Conservation (phyloP, 179 eudicot species). For the Drosera spatulata region DNA sequence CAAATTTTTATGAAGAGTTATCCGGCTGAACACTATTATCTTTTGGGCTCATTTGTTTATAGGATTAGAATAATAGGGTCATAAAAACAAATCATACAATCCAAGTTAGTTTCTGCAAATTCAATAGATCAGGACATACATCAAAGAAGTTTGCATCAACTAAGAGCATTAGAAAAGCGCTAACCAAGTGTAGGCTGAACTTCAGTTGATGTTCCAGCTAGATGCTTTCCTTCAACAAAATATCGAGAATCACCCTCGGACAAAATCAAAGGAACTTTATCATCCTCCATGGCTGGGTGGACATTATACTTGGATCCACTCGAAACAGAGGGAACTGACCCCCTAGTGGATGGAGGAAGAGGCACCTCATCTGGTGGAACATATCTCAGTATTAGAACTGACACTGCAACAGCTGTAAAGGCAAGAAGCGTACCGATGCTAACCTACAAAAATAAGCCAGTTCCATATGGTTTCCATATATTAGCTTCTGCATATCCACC, state of each 20-base stretch:
- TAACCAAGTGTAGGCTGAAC: no score
- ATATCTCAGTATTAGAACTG: constrained; percentile 55
- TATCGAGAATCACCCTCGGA: constrained; percentile 12
- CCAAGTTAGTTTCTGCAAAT: no score
- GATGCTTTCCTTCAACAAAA: constrained; percentile 9
- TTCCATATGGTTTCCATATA: not conserved
- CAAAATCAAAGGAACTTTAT: constrained; percentile 17
- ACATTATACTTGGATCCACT: constrained; percentile 7
- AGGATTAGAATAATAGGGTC: no score
- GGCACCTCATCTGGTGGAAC: constrained; percentile 42
- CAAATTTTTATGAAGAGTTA: no score
- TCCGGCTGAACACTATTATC: no score
- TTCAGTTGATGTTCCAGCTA: no score
- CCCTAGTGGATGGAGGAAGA: constrained; percentile 22
- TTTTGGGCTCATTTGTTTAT: no score
- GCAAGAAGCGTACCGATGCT: constrained; percentile 75
- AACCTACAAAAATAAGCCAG: constrained; percentile 38
- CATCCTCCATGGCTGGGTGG: constrained; percentile 16
- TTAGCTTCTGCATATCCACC: not conserved
- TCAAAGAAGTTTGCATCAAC: no score
- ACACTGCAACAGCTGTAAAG: constrained; percentile 55
- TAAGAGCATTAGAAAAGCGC: no score
- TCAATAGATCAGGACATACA: no score
- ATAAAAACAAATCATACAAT: no score
- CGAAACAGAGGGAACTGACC: constrained; percentile 18